These are phyloP conservation scores for Vickermania spadyakhi DNA, from an alignment of 208 protist genomes.

Conservation along the genomic window DNA sequence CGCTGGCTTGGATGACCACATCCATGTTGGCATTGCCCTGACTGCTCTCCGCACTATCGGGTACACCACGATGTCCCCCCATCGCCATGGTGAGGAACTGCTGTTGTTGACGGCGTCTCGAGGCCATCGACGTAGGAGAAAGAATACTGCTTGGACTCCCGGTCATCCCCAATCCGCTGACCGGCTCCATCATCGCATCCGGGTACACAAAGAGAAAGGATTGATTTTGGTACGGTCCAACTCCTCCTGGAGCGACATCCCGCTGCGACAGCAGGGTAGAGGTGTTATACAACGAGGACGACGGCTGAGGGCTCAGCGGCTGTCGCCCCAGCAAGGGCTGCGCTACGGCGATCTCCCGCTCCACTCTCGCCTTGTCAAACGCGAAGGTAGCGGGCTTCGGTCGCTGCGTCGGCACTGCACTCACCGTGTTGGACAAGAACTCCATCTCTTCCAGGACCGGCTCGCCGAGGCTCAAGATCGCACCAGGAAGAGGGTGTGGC, in stretches of 20 bases:
- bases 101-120: background rate
- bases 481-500: too few species aligned
- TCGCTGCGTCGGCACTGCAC: background rate
- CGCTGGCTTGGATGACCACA: background rate
- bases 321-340: background rate
- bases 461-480: too few species aligned
- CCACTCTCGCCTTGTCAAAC: background rate
- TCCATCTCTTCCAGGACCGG: background rate
- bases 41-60: background rate
- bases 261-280: background rate
- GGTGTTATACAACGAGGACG: background rate
- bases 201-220: background rate
- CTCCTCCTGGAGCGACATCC: too few species aligned
- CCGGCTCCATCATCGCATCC: background rate
- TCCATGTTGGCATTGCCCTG: background rate
- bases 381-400: background rate
- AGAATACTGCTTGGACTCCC: background rate
- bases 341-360: background rate
- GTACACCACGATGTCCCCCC: background rate
- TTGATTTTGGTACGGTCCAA: background rate
- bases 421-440: constrained; percentile 1
- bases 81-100: background rate
- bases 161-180: background rate
- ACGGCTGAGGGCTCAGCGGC: background rate
- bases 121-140: background rate